Percentiles rank a stretch among this genome's conserved stretches.
phyloP scores from a whole-genome alignment of 2,329 filamentous ascomycete species.

The Sphaerulina vaccinii region DNA sequence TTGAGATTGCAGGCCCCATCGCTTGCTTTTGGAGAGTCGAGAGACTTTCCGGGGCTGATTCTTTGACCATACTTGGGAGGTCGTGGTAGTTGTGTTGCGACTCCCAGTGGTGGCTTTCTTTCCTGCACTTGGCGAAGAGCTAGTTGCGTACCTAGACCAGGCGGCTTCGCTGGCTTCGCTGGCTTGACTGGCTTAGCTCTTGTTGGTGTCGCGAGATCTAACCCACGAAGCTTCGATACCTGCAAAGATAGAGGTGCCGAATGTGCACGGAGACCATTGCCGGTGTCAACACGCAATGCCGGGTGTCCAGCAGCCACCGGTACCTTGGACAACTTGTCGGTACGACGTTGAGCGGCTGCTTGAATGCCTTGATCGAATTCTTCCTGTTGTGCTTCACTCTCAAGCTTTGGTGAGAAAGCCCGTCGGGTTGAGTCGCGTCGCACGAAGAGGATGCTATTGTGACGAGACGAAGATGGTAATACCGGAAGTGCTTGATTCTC shows the following conservation, averaged over 20 bases:
- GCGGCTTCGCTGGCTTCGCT: conserved; percentile 6
- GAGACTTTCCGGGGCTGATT: conserved; percentile 10
- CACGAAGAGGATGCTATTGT: conserved; percentile 3
- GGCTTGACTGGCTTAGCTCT: conserved; percentile 9
- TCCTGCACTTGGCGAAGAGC: conserved; percentile 9
- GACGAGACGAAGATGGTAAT: neutral
- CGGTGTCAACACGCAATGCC: conserved; percentile 4
- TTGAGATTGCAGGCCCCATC: conserved; percentile 6
- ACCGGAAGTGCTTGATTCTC: neutral
- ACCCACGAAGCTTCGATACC: conserved; percentile 1
- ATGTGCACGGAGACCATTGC: neutral
- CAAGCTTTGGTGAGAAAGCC: conserved; percentile 7
- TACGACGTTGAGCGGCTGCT: conserved; percentile 7
- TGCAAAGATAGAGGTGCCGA: conserved; percentile 1
- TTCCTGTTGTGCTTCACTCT: conserved; percentile 4
- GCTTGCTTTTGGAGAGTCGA: conserved; percentile 5
- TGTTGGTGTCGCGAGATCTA: conserved; percentile 14
- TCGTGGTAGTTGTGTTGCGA: neutral
- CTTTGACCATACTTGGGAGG: conserved; percentile 14
- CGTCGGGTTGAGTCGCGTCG: neutral
- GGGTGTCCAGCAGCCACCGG: conserved; percentile 6
- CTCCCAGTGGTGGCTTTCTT: conserved; percentile 5
- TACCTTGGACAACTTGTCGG: conserved; percentile 4
- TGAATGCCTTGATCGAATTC: conserved; percentile 6
- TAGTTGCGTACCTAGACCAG: neutral